Evolutionary conservation across 139 green algal species (phyloP), one percentile per base, ranked within the genome.

Genomic region (Gonium pectorale): DNA sequence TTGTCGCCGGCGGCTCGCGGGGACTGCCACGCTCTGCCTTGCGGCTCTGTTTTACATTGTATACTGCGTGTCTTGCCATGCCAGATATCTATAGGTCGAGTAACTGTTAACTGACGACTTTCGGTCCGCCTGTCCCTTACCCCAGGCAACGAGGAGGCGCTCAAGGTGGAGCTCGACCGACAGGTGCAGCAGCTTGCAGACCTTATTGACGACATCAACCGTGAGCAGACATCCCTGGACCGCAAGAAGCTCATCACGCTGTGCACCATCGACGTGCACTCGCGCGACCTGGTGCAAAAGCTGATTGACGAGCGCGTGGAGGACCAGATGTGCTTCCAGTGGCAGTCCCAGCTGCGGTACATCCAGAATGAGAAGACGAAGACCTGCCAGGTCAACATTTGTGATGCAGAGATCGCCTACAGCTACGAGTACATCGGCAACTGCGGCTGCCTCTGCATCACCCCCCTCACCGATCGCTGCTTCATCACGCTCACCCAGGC

Each of bases 361-460:
- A 96, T 96, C 88, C 96, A 93, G 94, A 91, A 97, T 80, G 77
- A 86, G 38, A 79, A 79, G 37, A 93, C 94, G 41, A 66, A 85
- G 49, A 91, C 94, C 86, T 94, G 89, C 89, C 83, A 91, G 35
- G 91, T 97, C 72, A 84, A 80, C 44, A 95, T 97, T 67, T 97
- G 94, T 73, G 94, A 97, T 81, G 94, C 94, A 31, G 91, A 82
- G 2, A 96, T 97, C 87, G 91, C 92, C 21, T 97, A 97, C 85
- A 90, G 93, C 54, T 96, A 97, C 88, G 94, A 97, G 92, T 97
- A 97, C 88, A 87, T 97, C 19, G 94, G 94, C 67, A 97, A 97
- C 73, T 93, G 93, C 70, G 60, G 91, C 3, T 88, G 94, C 31
- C 91, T 97, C 35, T 93, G 96, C 75, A 95, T 97, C 89, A 97